Conservation (phyloP, 2,329 filamentous ascomycete species). For the Pseudogymnoascus sp. region DNA sequence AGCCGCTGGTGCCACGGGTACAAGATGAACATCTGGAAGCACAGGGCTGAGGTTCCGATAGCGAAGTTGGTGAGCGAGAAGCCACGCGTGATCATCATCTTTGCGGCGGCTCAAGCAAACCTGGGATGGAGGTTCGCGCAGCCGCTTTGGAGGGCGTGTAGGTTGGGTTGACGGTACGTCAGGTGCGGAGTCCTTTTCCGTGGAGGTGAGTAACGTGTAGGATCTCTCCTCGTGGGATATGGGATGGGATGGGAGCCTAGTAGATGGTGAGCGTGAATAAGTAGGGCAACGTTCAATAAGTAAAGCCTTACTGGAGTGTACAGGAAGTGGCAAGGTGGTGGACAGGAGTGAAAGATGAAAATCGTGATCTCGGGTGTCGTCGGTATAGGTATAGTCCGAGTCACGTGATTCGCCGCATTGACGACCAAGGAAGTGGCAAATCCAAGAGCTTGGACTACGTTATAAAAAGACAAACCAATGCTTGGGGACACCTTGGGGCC, state of each 20-base stretch:
- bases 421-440: neutral
- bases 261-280: neutral
- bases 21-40: constrained; percentile 47
- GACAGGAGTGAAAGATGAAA: neutral
- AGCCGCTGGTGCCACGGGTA: constrained; percentile 48
- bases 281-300: neutral
- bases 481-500: too few relatives aligned
- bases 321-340: neutral
- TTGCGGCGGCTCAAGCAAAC: constrained; percentile 1
- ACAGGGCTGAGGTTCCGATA: constrained; percentile 42
- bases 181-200: neutral
- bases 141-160: neutral
- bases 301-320: constrained; percentile 3
- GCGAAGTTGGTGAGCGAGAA: constrained; percentile 47
- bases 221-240: neutral
- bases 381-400: neutral
- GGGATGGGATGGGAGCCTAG: neutral
- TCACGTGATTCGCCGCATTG: neutral
- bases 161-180: neutral
- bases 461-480: neutral
- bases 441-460: neutral
- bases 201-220: neutral
- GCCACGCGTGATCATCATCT: constrained; percentile 39
- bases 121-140: neutral
- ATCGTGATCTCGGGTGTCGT: neutral